These are phyloP conservation scores for Boletus bicolor DNA, from an alignment of 768 basidiomycete genomes.

Conservation along the genomic window DNA sequence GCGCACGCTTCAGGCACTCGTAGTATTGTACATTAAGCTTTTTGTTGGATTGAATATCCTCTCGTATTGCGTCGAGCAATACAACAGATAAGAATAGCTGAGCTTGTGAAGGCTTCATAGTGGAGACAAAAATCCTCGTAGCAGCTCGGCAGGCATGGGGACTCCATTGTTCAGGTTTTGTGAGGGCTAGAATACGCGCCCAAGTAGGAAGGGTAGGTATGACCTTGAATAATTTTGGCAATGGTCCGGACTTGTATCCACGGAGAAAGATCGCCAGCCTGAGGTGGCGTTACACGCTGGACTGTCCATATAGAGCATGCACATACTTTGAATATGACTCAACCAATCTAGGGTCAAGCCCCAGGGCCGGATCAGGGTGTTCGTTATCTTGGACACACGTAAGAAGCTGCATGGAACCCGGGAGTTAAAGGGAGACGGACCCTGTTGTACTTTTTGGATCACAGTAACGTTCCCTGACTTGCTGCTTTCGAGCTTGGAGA, in stretches of 20 bases:
- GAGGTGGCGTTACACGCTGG: slow-evolving; percentile 8
- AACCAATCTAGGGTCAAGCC: slow-evolving; percentile 88
- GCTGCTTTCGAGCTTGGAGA: slow-evolving; percentile 79
- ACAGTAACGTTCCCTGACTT: slow-evolving; percentile 52
- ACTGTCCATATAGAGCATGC: not conserved
- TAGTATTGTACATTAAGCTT: slow-evolving; percentile 94
- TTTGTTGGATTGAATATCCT: slow-evolving; percentile 82
- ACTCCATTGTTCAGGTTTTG: slow-evolving; percentile 90
- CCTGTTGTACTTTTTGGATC: slow-evolving; percentile 61
- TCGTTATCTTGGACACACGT: slow-evolving; percentile 38
- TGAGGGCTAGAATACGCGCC: slow-evolving; percentile 93
- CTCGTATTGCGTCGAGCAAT: slow-evolving; percentile 82
- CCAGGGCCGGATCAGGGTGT: slow-evolving; percentile 77
- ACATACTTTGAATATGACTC: slow-evolving; percentile 90
- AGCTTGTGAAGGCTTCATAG: slow-evolving; percentile 92
- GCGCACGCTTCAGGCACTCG: slow-evolving; percentile 83
- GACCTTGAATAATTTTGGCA: slow-evolving; percentile 98
- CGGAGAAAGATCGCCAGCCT: slow-evolving; percentile 85
- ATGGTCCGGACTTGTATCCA: slow-evolving; percentile 88
- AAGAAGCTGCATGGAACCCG: not conserved
- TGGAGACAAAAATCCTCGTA: slow-evolving; percentile 93
- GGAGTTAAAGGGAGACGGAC: slow-evolving; percentile 28
- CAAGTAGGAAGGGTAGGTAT: slow-evolving; percentile 93
- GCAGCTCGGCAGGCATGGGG: slow-evolving; percentile 94
- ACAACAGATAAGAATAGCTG: slow-evolving; percentile 92